Percentiles rank a stretch among this genome's conserved stretches.
These are phyloP conservation scores for Chaetomium fimeti DNA, from an alignment of 495 filamentous ascomycete species.

Conservation along the genomic window DNA sequence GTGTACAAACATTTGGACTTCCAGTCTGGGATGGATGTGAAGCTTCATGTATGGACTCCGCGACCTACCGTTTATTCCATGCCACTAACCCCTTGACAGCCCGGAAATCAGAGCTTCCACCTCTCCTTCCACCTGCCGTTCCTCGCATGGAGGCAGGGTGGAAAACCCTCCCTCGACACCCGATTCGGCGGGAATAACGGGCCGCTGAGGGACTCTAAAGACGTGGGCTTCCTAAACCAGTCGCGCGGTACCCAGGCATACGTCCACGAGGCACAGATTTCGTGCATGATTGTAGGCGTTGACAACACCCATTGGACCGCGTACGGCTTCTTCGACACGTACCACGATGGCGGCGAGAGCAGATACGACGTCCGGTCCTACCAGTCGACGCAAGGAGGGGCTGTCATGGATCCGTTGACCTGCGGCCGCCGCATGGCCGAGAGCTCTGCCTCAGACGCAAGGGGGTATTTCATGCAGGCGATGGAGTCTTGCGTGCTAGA, in stretches of 20 bases:
- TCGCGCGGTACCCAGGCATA: neutral
- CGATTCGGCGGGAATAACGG: neutral
- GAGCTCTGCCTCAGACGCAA: conserved; percentile 4
- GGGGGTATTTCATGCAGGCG: conserved; percentile 25
- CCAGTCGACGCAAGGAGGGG: conserved; percentile 1
- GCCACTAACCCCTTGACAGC: neutral
- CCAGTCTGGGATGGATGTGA: conserved; percentile 17
- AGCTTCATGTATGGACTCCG: conserved; percentile 7
- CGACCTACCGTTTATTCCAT: neutral
- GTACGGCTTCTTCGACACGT: conserved; percentile 29
- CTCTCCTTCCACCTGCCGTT: conserved; percentile 25
- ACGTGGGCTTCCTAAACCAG: neutral
- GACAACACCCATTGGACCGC: conserved; percentile 25
- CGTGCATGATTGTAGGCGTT: conserved; percentile 23
- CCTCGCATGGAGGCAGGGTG: conserved; percentile 18
- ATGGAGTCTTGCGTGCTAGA: conserved; percentile 20
- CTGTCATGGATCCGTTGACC: conserved; percentile 15
- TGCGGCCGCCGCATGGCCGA: neutral
- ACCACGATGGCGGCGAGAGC: conserved; percentile 25
- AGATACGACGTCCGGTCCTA: conserved; percentile 17
- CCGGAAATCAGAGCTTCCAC: conserved; percentile 11
- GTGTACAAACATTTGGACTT: conserved; percentile 28
- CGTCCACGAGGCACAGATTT: conserved; percentile 27
- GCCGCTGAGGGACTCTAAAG: neutral
- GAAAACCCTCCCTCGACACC: neutral